A percentile compares a stretch with the other conserved stretches of the same genome.
Conservation (phyloP, 768 basidiomycete genomes). For the Tylopilus plumbeoviolaceoides region DNA sequence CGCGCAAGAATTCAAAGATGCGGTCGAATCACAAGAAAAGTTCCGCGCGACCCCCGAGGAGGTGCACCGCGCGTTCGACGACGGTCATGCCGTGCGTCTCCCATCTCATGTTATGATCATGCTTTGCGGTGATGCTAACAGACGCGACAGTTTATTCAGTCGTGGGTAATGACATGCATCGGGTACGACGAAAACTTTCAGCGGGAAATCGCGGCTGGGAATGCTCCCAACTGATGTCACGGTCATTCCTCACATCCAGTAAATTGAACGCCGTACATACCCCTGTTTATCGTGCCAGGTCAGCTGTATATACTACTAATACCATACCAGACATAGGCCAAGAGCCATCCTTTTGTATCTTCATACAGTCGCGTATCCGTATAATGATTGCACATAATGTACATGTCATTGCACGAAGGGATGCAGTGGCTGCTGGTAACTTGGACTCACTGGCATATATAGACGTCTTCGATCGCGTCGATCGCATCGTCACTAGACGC, state of each 20-base stretch:
- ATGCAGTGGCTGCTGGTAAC: no score
- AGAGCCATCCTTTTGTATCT: no score
- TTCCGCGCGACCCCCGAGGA: slow-evolving; percentile 11
- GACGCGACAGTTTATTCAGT: slow-evolving; percentile 10
- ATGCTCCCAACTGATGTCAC: not conserved
- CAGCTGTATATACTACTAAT: no score
- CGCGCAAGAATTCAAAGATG: not conserved
- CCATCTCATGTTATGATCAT: not conserved
- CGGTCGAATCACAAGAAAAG: slow-evolving; percentile 3
- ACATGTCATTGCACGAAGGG: no score
- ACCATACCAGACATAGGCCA: no score
- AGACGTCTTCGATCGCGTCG: no score
- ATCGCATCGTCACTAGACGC: no score
- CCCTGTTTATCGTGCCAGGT: no score
- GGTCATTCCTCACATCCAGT: not conserved
- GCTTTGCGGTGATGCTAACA: not conserved
- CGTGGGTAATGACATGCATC: slow-evolving; percentile 17
- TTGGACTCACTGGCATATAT: no score
- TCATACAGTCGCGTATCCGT: no score
- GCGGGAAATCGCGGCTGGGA: slow-evolving; percentile 14
- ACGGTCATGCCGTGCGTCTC: slow-evolving; percentile 9
- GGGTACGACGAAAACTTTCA: slow-evolving; percentile 23
- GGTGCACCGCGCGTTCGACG: slow-evolving; percentile 14
- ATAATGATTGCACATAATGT: no score
- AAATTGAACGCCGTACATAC: not conserved